Evolutionary conservation across 2,329 filamentous ascomycete species (phyloP), one percentile per base, ranked within the genome.

Genomic region (Nothophaeocryptopus gaeumannii): DNA sequence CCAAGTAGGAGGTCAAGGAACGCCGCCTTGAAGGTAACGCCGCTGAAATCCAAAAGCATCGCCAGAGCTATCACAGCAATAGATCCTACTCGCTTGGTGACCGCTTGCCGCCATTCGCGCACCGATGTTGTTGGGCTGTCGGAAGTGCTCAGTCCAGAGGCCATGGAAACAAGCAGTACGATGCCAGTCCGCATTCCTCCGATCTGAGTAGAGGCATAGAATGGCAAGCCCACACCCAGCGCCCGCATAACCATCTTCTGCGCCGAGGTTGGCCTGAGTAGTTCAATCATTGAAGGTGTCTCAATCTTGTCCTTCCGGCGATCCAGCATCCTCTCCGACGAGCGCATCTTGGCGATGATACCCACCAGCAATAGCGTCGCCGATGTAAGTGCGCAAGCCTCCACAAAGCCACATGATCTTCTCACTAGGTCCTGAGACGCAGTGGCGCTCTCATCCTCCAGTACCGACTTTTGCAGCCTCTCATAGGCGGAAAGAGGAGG

Each of bases 171-270:
- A 37, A 82, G 65, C 26, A 82, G 55, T 2, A 75, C 55, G n/a
- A 81, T 65, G 9, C 77, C 76, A n/a, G 77, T 75, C 45, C 76
- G 69, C 49, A 76, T 72, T 10, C 77, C 78, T 8, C 79, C 80
- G 10, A 83, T 63, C 49, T 80, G 74, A 54, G 80, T 70, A 0
- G 77, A 65, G 8, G 80, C 77, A 60, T 80, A 83, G 58, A 81
- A 78, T 1, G 81, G 81, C 29, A 83, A 59, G 8, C 59, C 67
- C 10, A 65, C 54, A 37, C 58, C 56, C 26, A 65, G 13, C 1
- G 56, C 39, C 13, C 64, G 54, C n/a, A 55, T 20, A 11, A 56
- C 54, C 50, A 61, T 58, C 13, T 53, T 52, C 35, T 45, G 54
- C 9, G 51, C 35, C 8, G 59, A 43, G 5, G 43, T 30, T 2